A percentile compares a stretch with the other conserved stretches of the same genome.
Conservation (phyloP, 2,329 filamentous ascomycete species). For the Aspergillus pseudonomiae region DNA sequence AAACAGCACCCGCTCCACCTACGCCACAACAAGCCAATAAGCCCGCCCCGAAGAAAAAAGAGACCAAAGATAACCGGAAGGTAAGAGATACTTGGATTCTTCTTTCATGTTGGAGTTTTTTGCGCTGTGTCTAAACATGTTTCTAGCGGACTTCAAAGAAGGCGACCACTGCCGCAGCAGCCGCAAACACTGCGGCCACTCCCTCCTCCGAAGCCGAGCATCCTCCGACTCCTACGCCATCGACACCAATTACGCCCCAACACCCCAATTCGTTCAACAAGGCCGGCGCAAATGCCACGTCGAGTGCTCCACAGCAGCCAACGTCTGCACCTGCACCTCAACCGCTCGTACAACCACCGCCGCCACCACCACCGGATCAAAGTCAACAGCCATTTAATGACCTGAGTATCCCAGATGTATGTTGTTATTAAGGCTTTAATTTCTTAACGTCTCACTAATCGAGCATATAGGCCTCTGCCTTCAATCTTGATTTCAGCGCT, state of each 20-base stretch:
- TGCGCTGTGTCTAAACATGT: slow-evolving; percentile 22
- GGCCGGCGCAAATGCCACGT: slow-evolving; percentile 39
- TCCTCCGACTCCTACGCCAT: slow-evolving; percentile 51
- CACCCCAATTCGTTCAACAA: slow-evolving; percentile 50
- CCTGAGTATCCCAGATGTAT: slow-evolving; percentile 42
- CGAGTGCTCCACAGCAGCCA: slow-evolving; percentile 36
- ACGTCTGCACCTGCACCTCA: slow-evolving; percentile 41
- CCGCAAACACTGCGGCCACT: slow-evolving; percentile 46
- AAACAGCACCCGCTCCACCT: slow-evolving; percentile 56
- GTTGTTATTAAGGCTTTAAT: slow-evolving; percentile 14
- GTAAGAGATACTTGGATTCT: slow-evolving; percentile 35
- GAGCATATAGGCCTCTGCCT: slow-evolving; percentile 32
- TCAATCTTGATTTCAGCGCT: slow-evolving; percentile 48
- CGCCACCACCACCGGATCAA: slow-evolving; percentile 32
- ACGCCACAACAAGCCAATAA: slow-evolving; percentile 64
- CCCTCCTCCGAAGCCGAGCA: slow-evolving; percentile 51
- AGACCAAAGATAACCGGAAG: slow-evolving; percentile 56
- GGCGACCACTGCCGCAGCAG: slow-evolving; percentile 36
- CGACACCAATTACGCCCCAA: slow-evolving; percentile 52
- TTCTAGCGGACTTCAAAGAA: slow-evolving; percentile 48
- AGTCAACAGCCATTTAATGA: slow-evolving; percentile 36
- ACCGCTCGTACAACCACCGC: slow-evolving; percentile 32
- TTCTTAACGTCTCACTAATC: slow-evolving; percentile 19
- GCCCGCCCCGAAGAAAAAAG: slow-evolving; percentile 63
- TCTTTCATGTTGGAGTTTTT: slow-evolving; percentile 2